These are phyloP conservation scores for Lanmaoa pseudosensibilis DNA, from an alignment of 768 basidiomycete genomes.

Conservation along the genomic window DNA sequence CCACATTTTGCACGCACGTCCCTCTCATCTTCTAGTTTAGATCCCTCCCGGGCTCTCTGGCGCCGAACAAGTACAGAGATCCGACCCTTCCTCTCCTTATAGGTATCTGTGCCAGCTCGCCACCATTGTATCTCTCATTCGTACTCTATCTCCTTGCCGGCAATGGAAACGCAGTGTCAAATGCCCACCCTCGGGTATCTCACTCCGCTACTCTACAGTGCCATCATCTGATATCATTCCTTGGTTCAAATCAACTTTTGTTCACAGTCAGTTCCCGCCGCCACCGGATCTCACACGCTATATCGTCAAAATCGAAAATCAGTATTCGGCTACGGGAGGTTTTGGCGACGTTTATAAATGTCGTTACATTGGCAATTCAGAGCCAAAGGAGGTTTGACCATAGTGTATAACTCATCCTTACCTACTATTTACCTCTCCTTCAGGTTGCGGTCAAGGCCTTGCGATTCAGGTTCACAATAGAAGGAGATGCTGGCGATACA, in stretches of 20 bases:
- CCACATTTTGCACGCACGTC: neutral
- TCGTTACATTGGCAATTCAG: neutral
- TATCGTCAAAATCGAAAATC: neutral
- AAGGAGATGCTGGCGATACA: neutral
- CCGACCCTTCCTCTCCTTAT: neutral
- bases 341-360: constrained; percentile 6
- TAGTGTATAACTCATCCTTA: neutral
- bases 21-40: neutral
- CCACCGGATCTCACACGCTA: constrained; percentile 7
- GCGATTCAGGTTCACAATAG: constrained; percentile 5
- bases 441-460: constrained; percentile 27
- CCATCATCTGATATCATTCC: neutral
- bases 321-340: neutral
- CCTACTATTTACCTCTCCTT: neutral
- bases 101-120: neutral
- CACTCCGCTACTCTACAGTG: no score
- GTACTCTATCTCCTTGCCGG: no score
- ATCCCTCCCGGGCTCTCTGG: neutral
- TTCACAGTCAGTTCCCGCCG: neutral
- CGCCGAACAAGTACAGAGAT: neutral
- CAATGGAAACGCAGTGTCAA: no score
- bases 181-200: no score
- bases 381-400: neutral
- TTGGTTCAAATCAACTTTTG: neutral
- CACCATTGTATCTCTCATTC: neutral